Percentiles rank a stretch among this genome's conserved stretches.
Conservation (phyloP, 176 grass and related monocot species). For the Carex littledalei region DNA sequence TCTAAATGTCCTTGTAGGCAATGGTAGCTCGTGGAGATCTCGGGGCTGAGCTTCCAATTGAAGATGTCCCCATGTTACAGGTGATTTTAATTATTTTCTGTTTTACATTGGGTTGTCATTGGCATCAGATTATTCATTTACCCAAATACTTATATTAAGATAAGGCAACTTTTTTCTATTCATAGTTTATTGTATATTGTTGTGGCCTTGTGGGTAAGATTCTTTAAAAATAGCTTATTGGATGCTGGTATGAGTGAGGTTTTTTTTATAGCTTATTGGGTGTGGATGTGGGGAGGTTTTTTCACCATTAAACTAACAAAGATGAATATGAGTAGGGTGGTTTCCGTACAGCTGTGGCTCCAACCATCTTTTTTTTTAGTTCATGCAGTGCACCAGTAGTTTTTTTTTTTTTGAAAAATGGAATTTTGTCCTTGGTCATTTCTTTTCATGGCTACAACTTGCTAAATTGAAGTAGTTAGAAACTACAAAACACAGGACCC, state of each 20-base stretch:
- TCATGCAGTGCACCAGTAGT: no score
- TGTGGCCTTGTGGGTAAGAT: background rate
- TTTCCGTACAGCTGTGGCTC: background rate
- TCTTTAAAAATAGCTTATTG: background rate
- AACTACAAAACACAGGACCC: background rate
- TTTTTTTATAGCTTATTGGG: background rate
- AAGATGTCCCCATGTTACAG: conserved; percentile 95
- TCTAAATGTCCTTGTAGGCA: conserved; percentile 57
- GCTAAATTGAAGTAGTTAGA: background rate
- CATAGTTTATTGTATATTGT: background rate
- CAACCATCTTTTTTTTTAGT: background rate
- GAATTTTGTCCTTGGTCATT: background rate
- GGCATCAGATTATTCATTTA: background rate
- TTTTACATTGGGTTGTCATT: background rate
- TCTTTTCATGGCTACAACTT: background rate
- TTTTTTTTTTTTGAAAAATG: background rate
- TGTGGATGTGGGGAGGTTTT: background rate
- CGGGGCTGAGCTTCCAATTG: conserved; percentile 97
- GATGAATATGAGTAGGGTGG: background rate
- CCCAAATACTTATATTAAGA: background rate
- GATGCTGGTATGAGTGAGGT: background rate
- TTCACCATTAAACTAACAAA: background rate
- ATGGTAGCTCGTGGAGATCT: conserved; percentile 98
- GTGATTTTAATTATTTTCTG: conserved; percentile 25
- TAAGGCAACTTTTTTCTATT: background rate